Percentiles rank a stretch among this genome's conserved stretches.
These are phyloP conservation scores for Sugiyamaella americana DNA, from an alignment of 805 yeast genomes.

Conservation along the genomic window DNA sequence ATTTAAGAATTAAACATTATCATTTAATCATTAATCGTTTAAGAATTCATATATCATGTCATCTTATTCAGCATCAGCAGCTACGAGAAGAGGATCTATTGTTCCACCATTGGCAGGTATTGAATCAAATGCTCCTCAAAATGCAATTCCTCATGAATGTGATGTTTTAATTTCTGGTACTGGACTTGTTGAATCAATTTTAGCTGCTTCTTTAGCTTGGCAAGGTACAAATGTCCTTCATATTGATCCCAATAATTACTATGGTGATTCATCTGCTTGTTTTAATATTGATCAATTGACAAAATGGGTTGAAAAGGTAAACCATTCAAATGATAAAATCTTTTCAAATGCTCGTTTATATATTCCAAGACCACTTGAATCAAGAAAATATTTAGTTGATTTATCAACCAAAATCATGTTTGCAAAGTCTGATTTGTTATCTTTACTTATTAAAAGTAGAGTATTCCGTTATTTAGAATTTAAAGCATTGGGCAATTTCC, in stretches of 20 bases:
- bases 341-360: conserved; percentile 72
- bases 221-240: conserved; percentile 95
- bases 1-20: too few species aligned
- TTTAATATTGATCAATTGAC: conserved; percentile 80
- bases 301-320: conserved; percentile 73
- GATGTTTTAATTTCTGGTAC: conserved; percentile 93
- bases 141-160: conserved; percentile 46
- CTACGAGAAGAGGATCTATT: conserved; percentile 33
- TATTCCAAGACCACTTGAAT: conserved; percentile 60
- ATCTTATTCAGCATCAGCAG: conserved; percentile 36
- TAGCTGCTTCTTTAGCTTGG: conserved; percentile 96
- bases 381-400: conserved; percentile 82
- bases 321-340: conserved; percentile 34
- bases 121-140: conserved; percentile 17
- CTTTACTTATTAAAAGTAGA: conserved; percentile 71
- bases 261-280: conserved; percentile 86
- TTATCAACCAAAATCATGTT: conserved; percentile 81
- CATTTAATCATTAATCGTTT: too few species aligned
- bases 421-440: conserved; percentile 81
- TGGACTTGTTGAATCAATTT: conserved; percentile 77
- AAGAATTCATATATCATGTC: too few species aligned
- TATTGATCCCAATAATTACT: conserved; percentile 74
- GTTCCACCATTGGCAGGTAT: conserved; percentile 37
- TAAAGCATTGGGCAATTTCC: conserved; percentile 81
- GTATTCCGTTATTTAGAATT: conserved; percentile 90